Evolutionary conservation across 2,329 filamentous ascomycete genomes (phyloP).

Genomic region (Cytospora chrysosperma): DNA sequence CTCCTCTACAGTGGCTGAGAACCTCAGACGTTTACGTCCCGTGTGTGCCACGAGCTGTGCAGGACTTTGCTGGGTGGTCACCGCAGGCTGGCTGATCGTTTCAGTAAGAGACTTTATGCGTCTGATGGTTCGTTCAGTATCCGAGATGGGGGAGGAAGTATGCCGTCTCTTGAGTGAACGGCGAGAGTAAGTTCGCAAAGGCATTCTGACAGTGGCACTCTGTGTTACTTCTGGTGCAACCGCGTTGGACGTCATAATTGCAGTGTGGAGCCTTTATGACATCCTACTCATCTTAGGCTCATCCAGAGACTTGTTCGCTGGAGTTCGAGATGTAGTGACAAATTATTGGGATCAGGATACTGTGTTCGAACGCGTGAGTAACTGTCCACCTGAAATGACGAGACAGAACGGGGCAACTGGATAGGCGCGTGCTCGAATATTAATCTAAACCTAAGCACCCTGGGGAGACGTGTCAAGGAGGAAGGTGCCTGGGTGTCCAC

Average conservation of each 20-base stretch:
- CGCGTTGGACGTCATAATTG: neutral
- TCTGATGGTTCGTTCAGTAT: neutral
- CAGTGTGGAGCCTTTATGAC: neutral
- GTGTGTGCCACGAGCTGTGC: neutral
- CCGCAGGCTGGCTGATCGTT: neutral
- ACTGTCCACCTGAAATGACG: neutral
- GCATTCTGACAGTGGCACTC: neutral
- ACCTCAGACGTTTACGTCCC: neutral
- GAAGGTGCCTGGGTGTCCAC: neutral
- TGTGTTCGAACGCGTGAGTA: neutral
- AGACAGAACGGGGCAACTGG: neutral
- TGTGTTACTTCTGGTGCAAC: neutral
- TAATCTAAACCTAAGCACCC: neutral
- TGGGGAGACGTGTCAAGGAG: neutral
- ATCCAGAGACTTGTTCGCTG: neutral
- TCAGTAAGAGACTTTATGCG: neutral
- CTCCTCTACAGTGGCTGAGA: neutral
- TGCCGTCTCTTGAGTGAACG: slow-evolving; percentile 9
- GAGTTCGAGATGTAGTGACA: neutral
- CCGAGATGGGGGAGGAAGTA: neutral
- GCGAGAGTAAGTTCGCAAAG: slow-evolving; percentile 17
- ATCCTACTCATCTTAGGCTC: neutral
- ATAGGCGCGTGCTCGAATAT: neutral
- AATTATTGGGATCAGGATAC: neutral
- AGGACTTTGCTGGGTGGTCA: neutral